These are phyloP conservation scores for Entamoeba moshkovskii DNA, from an alignment of 208 protist species.

Conservation along the genomic window DNA sequence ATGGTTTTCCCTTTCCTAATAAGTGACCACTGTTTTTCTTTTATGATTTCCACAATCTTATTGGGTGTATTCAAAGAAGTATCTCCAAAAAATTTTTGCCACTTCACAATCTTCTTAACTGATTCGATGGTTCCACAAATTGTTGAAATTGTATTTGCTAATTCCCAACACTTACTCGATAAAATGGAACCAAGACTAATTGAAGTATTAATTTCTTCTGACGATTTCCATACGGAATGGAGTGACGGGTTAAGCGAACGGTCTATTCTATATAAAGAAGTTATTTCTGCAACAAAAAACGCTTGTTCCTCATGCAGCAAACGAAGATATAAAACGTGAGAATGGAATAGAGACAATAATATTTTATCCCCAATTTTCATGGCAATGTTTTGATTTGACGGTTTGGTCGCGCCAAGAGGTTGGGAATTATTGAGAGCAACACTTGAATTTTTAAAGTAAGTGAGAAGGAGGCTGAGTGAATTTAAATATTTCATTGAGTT, in stretches of 20 bases:
- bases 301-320: not conserved
- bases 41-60: not conserved
- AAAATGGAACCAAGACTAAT: too few species aligned
- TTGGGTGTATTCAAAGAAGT: not conserved
- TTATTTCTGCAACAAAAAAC: too few species aligned
- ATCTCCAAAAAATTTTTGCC: not conserved
- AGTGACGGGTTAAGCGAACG: too few species aligned
- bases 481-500: not conserved
- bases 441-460: not conserved
- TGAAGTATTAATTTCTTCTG: too few species aligned
- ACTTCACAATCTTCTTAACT: not conserved
- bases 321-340: not conserved
- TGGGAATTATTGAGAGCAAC: not conserved
- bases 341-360: not conserved
- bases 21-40: not conserved
- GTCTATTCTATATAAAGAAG: too few species aligned
- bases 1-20: not conserved
- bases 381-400: not conserved
- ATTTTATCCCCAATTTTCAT: not conserved
- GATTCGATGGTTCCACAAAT: not conserved
- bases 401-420: not conserved
- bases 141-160: not conserved
- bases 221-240: too few species aligned
- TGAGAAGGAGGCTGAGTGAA: not conserved
- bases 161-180: not conserved